Evolutionary conservation across 345 rosid species (phyloP), one percentile per base, ranked within the genome.

Genomic region (Bruguiera gymnorhiza): DNA sequence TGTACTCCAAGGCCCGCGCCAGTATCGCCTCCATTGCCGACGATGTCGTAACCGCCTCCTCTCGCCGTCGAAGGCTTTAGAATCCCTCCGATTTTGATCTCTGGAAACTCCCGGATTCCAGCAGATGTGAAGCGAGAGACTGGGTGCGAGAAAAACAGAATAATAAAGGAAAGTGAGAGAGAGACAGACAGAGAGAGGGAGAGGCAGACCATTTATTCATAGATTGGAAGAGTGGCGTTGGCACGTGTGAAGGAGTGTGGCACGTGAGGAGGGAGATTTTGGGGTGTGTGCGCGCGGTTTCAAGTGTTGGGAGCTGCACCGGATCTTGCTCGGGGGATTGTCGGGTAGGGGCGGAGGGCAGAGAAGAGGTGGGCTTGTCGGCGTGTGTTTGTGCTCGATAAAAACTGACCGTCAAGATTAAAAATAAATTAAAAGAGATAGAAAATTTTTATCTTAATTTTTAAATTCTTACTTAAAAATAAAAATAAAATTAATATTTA

Each of bases 1-100:
- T 95, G 83, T 95, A 95, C 89, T 95, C 99, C 79, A 95, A 83
- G 21, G 99, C 99, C 20, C 90, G 88, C 2, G 97, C 98, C 59
- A 95, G 77, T 69, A 95, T 87, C 74, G 98, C 88, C 97, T 95
- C 99, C 99, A 95, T 95, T 61, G 66, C 21, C 37, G 46, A 39
- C 26, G 18, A 55, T 11, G 64, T 56, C 18, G 60, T 8, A 18
- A 19, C 5, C 43, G 24, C 59, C 37, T 4, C 57, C 24, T 50
- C 60, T 24, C 57, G 57, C 58, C 58, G 58, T 54, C 19, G 4
- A n/a, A 11, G 11, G 26, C 27, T 20, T 8, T 20, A 21, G 5
- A n/a, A 54, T 20, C 11, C 24, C 27, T 21, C 11, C 58, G 21
- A n/a, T 24, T 54, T 24, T 4, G 27, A n/a, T 8, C 16, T 20